Percentiles rank a stretch among this genome's conserved stretches.
Evolutionary conservation across 345 rosid species (phyloP).

Genomic region (Lumnitzera racemosa): DNA sequence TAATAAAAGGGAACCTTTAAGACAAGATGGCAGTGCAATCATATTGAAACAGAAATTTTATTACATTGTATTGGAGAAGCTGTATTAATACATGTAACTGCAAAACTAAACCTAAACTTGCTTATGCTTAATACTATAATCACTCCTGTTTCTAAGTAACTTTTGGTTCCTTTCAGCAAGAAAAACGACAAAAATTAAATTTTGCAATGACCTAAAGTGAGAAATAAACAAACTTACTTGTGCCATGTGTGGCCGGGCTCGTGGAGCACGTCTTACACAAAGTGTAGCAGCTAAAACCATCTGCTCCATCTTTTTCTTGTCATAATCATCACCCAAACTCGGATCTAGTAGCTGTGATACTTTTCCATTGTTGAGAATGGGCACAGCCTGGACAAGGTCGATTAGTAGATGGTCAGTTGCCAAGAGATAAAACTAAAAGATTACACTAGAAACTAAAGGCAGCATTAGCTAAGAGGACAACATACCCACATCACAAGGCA

Average conservation of each 20-base stretch:
- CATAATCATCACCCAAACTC: slow-evolving; percentile 29
- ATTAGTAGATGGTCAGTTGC: neutral
- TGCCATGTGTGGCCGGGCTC: slow-evolving; percentile 70
- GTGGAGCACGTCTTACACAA: slow-evolving; percentile 64
- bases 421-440: neutral
- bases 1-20: neutral
- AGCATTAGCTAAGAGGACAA: neutral
- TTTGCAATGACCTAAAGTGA: neutral
- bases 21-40: neutral
- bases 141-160: too few relatives aligned
- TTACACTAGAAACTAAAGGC: neutral
- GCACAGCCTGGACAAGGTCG: slow-evolving; percentile 55
- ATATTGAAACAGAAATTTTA: neutral
- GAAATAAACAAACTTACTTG: slow-evolving; percentile 31
- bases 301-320: slow-evolving; percentile 47
- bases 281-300: slow-evolving; percentile 86
- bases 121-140: too few relatives aligned
- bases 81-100: too few relatives aligned
- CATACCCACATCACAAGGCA: slow-evolving; percentile 98
- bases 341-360: slow-evolving; percentile 57
- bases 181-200: too few relatives aligned
- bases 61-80: too few relatives aligned
- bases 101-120: too few relatives aligned
- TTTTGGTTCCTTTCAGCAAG: too few relatives aligned
- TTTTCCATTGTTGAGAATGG: slow-evolving; percentile 57